These are phyloP conservation scores for Heracleum sosnowskyi DNA, from an alignment of 129 eudicot species.

Conservation along the genomic window DNA sequence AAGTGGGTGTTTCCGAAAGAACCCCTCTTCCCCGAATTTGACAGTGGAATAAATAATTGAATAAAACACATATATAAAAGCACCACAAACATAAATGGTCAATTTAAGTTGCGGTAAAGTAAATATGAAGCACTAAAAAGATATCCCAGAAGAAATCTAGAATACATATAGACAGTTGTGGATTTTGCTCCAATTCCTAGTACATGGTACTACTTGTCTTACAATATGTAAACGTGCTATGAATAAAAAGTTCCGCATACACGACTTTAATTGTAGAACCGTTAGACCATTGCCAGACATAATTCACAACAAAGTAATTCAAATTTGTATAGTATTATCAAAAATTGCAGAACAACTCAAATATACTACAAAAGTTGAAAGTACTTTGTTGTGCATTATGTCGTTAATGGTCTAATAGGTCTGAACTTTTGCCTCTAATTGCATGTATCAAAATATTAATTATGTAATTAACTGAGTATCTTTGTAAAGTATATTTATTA, in stretches of 20 bases:
- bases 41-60: neutral
- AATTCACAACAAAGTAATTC: too few species aligned
- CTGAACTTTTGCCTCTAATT: neutral
- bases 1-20: neutral
- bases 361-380: too few species aligned
- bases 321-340: too few species aligned
- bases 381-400: too few species aligned
- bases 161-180: neutral
- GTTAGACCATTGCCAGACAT: too few species aligned
- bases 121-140: neutral
- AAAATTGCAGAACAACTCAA: too few species aligned
- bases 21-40: neutral
- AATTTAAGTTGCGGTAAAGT: neutral
- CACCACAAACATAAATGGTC: too few species aligned
- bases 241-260: too few species aligned
- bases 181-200: neutral
- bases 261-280: too few species aligned
- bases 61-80: neutral
- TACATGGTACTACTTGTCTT: neutral
- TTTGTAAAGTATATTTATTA: neutral
- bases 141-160: neutral
- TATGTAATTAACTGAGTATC: neutral
- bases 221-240: neutral
- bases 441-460: neutral
- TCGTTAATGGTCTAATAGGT: too few species aligned